Evolutionary conservation across 78 protist species (phyloP), one percentile per base, ranked within the genome.

Genomic region (Speleostelium caveatum): DNA sequence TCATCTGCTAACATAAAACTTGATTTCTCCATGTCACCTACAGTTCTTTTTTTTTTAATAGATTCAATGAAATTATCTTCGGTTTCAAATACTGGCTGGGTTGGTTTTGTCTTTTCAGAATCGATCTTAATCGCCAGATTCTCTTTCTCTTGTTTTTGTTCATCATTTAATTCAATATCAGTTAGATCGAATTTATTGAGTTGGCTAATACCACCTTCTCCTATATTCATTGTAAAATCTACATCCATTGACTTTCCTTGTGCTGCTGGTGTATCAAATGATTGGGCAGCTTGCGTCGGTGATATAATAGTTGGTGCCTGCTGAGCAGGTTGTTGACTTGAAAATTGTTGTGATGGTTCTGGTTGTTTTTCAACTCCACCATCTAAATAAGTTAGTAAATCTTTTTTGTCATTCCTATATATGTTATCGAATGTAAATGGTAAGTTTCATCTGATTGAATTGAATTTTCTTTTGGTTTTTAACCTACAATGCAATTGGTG

Each of bases 391-490:
- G 66, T 35, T 59, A 83, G 45, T n/a, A 83, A 69, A 42, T 83
- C 79, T 28, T 83, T 83, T 60, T 60, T 83, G 33, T 83, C 91
- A 83, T 67, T 83, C 6, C 91, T 83, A 59, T 28, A 61, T n/a
- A n/a, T n/a, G n/a, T n/a, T n/a, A n/a, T n/a, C 24, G n/a, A 38
- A 12, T 24, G 4, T 4, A n/a, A n/a, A n/a, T n/a, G n/a, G n/a
- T n/a, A n/a, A n/a, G n/a, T n/a, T n/a, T n/a, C n/a, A n/a, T n/a
- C n/a, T n/a, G n/a, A n/a, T n/a, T n/a, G n/a, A n/a, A n/a, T n/a
- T n/a, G n/a, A n/a, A n/a, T n/a, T n/a, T n/a, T n/a, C n/a, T n/a
- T n/a, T n/a, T n/a, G n/a, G n/a, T n/a, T 28, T 33, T 26, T 38
- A 36, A 71, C 79, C 30, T 83, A 83, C 91, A 83, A 39, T 33